Conservation (phyloP, 257 asterid genomes). For the Solanum habrochaites region DNA sequence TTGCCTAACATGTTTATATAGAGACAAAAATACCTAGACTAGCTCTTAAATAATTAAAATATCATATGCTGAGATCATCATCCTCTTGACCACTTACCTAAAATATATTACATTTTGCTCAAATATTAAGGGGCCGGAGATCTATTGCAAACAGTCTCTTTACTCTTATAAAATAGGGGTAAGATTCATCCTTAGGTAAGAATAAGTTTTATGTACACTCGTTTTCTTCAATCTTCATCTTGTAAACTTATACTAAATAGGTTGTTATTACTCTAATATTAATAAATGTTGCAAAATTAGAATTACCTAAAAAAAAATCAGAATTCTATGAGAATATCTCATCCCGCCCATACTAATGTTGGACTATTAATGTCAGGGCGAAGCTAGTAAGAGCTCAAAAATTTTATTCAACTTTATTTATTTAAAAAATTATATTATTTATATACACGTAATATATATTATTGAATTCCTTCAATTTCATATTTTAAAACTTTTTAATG, state of each 20-base stretch:
- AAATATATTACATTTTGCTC: background rate
- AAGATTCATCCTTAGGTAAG: too few species aligned
- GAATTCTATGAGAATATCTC: background rate
- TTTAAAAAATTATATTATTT: too few species aligned
- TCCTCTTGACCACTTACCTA: slow-evolving; percentile 1
- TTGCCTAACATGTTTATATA: background rate
- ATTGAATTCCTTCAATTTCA: background rate
- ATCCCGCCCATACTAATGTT: background rate
- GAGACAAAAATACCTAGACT: background rate
- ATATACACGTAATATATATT: too few species aligned
- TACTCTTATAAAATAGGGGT: background rate
- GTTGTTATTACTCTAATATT: background rate
- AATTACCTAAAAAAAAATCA: too few species aligned
- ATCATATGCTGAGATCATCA: slow-evolving; percentile 5
- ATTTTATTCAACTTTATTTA: background rate
- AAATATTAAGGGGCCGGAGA: background rate
- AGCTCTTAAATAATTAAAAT: background rate
- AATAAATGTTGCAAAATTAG: background rate
- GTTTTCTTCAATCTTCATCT: background rate
- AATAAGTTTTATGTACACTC: background rate
- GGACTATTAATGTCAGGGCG: background rate
- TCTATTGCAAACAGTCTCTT: background rate
- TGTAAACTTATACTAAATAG: background rate
- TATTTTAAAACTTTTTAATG: too few species aligned
- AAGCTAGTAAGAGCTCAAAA: background rate